These are phyloP conservation scores for Trichophyton rubrum DNA, from an alignment of 2,329 filamentous ascomycete genomes.

Conservation along the genomic window DNA sequence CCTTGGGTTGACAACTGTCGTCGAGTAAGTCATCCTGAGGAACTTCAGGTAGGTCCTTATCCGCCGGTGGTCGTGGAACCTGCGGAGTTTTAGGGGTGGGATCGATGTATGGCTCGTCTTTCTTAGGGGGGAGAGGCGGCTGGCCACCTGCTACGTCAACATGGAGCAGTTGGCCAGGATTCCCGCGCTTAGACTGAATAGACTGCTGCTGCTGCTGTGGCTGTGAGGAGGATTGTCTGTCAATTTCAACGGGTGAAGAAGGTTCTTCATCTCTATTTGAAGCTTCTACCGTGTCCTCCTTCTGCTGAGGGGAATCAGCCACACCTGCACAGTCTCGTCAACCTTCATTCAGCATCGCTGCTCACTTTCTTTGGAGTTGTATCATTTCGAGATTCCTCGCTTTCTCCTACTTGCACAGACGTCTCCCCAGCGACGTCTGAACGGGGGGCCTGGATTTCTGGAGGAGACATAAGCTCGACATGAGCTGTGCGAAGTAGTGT, in stretches of 20 bases:
- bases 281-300: not conserved
- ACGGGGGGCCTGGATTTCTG: conserved; percentile 2
- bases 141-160: conserved; percentile 12
- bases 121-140: conserved; percentile 39
- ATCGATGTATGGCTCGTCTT: conserved; percentile 42
- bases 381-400: not conserved
- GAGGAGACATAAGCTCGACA: conserved; percentile 12
- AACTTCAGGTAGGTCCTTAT: conserved; percentile 30
- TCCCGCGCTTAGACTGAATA: conserved; percentile 5
- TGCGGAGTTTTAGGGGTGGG: conserved; percentile 36
- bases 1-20: conserved; percentile 29
- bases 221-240: not conserved
- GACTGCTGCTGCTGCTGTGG: conserved; percentile 4
- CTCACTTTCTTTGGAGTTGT: not conserved
- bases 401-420: not conserved
- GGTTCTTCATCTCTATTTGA: not conserved
- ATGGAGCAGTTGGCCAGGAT: conserved; percentile 1
- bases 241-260: not conserved
- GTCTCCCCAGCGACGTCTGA: not conserved
- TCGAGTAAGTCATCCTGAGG: conserved; percentile 19
- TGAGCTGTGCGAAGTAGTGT: conserved; percentile 1
- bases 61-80: conserved; percentile 29
- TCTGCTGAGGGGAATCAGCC: not conserved
- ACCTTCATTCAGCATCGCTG: not conserved
- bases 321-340: not conserved